Percentiles rank a stretch among this genome's conserved stretches.
These are phyloP conservation scores for Claviceps africana DNA, from an alignment of 2,329 filamentous ascomycete species.

Conservation along the genomic window DNA sequence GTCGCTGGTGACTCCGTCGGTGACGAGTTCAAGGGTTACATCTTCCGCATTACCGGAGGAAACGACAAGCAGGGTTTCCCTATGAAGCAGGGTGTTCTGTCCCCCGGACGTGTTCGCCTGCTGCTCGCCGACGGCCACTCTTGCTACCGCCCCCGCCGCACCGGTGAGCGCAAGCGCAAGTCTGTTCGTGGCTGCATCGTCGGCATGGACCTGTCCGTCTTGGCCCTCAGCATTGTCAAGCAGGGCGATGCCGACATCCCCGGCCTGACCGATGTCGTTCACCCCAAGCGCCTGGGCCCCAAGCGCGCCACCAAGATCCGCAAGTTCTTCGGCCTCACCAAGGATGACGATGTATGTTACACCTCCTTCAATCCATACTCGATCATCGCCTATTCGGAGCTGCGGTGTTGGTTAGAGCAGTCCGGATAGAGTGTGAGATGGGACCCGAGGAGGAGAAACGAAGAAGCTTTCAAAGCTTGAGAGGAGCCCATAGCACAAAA, in stretches of 20 bases:
- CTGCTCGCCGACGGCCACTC: slow-evolving; percentile 94
- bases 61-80: slow-evolving; percentile 99
- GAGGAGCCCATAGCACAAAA: neutral
- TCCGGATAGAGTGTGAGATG: slow-evolving; percentile 48
- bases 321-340: slow-evolving; percentile 98
- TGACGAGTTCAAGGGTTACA: slow-evolving; percentile 99
- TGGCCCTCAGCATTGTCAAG: slow-evolving; percentile 93
- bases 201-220: slow-evolving; percentile 84
- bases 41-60: slow-evolving; percentile 98
- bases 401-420: slow-evolving; percentile 30
- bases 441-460: slow-evolving; percentile 9
- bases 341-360: slow-evolving; percentile 98
- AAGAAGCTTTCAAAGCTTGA: neutral
- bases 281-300: slow-evolving; percentile 98
- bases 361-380: slow-evolving; percentile 37
- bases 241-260: slow-evolving; percentile 90
- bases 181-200: slow-evolving; percentile 98
- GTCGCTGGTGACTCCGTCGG: slow-evolving; percentile 88
- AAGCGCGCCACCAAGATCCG: slow-evolving; percentile 99
- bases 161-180: slow-evolving; percentile 99
- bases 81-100: slow-evolving; percentile 99
- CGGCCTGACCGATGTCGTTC: slow-evolving; percentile 91
- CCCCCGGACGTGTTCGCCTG: slow-evolving; percentile 95
- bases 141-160: slow-evolving; percentile 97
- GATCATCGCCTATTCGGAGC: slow-evolving; percentile 58